Evolutionary conservation across 805 yeast genomes (phyloP), one percentile per base, ranked within the genome.

Genomic region (Suhomyces kilbournensis): DNA sequence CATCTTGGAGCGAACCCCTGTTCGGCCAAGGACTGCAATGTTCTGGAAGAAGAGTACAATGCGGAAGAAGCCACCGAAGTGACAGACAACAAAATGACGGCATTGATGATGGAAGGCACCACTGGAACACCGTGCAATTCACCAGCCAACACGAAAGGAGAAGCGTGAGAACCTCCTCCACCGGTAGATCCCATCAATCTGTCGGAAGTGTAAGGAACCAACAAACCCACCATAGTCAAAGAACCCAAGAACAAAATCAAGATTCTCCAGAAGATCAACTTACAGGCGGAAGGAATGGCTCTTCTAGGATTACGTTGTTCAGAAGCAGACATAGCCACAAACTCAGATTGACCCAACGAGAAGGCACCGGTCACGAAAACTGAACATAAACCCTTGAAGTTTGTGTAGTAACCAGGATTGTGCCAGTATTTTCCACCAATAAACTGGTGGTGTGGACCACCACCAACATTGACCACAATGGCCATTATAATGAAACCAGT

Each of bases 351-450:
- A 17, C 78, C 78, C 51, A 72, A 63, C 28, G 76, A 66, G 54
- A 74, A 74, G 7, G 76, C 72, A 12, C 74, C 74, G 9, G 75
- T 72, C 46, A 72, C 74, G 45, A 74, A 71, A 12, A 66, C 73
- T 23, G 70, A 56, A 55, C 73, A 68, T 38, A 73, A 62, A 34
- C 78, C 78, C 64, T 74, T 74, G 60, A 74, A 73, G 50, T 62
- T 59, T 49, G 71, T 70, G 56, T 64, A 61, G 51, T 63, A 69
- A 46, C 76, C 76, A 7, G 76, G 76, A 55, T 72, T 62, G 51
- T 65, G 65, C 78, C 78, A 74, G 60, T 66, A 72, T 53, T 56
- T 61, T n/a, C 77, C 77, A 44, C 78, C 78, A 53, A 74, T 69
- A 50, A 56, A 67, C 4, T 71, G 70, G 46, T 49, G 43, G 10